Evolutionary conservation across 2,329 filamentous ascomycete genomes (phyloP), one percentile per base, ranked within the genome.

Genomic region (Cladobotryum protrusum): DNA sequence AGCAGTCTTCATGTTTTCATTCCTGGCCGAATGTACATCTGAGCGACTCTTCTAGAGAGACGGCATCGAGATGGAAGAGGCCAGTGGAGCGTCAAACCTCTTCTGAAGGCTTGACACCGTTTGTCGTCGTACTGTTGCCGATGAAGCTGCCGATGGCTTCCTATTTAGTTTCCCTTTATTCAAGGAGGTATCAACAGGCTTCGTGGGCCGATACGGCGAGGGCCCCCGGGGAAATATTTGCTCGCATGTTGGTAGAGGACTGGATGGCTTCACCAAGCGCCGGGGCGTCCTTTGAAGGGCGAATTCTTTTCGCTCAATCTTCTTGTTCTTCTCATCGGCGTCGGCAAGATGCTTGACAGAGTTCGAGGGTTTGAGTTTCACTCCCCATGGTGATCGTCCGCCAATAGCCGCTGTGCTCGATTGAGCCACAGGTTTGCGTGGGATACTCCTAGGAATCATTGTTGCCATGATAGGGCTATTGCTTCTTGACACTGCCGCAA

Each of bases 51-150:
- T 55, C 29, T 52, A 52, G 32, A 47, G 13, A 4, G 52, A 47
- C 29, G 56, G 18, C 45, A 56, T 34, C n/a, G 52, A 48, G 4
- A 43, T 17, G 11, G 50, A 39, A 4, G 50, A 46, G 19, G 49
- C 33, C 18, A 48, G 49, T 24, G 56, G 54, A 5, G 45, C 24
- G 19, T 61, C 59, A 39, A 61, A 58, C 20, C 45, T 57, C 29
- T 54, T 54, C 43, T 57, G 57, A 24, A 62, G 56, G 24, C 36
- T 57, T 2, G 57, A 58, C 9, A 59, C 45, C 5, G 41, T 57
- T 7, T 53, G 43, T 14, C 42, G 45, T 7, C 46, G 48, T n/a
- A 40, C 20, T 5, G 39, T 42, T 15, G 18, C 11, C 12, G 33
- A 41, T n/a, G 7, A 36, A 8, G 32, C n/a, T 11, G 37, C 9